A percentile compares a stretch with the other conserved stretches of the same genome.
phyloP scores from a whole-genome alignment of 1,284 basidiomycete genomes.

The Cryptococcus deneoformans region DNA sequence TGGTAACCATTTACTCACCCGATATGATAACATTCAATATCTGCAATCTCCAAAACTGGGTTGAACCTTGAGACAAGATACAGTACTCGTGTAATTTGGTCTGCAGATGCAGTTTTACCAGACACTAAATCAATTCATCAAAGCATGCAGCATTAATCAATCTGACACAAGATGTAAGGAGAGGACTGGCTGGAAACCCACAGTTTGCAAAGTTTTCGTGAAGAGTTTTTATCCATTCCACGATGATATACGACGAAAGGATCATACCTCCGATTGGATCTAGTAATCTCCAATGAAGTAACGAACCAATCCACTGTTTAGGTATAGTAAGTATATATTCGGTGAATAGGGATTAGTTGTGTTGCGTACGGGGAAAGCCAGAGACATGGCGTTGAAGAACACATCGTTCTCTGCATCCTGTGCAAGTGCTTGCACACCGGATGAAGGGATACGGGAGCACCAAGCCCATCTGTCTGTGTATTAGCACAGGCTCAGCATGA shows the following conservation, averaged over 20 bases:
- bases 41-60: constrained; percentile 44
- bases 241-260: constrained; percentile 52
- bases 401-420: constrained; percentile 57
- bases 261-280: constrained; percentile 54
- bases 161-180: not conserved
- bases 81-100: constrained; percentile 48
- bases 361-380: constrained; percentile 54
- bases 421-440: constrained; percentile 48
- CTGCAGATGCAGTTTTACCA: constrained; percentile 33
- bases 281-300: constrained; percentile 41
- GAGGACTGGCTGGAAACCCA: constrained; percentile 10
- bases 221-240: constrained; percentile 49
- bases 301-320: constrained; percentile 40
- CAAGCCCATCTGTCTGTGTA: constrained; percentile 40
- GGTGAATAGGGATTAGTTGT: no score
- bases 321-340: no score
- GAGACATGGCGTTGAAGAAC: constrained; percentile 56
- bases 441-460: constrained; percentile 47
- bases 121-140: constrained; percentile 24
- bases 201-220: constrained; percentile 52
- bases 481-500: not conserved
- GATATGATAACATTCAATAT: constrained; percentile 50
- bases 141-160: not conserved
- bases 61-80: constrained; percentile 53
- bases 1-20: constrained; percentile 26